Base-by-base conservation (phyloP, 2,329 filamentous ascomycete genomes). In the Alternaria triticimaculans region DNA sequence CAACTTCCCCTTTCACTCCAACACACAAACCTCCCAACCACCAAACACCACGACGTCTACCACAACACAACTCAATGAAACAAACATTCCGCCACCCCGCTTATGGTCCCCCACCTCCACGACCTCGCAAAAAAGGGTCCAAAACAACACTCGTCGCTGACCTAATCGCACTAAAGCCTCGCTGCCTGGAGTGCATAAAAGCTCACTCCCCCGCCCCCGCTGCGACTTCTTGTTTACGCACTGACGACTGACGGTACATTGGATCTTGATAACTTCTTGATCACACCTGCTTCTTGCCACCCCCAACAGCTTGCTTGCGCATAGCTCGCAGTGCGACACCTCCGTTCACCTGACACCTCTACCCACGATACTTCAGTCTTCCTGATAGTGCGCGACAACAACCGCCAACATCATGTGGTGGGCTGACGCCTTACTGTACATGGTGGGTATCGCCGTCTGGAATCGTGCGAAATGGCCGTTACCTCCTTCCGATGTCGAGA, bases 321-420 rank as follows among this genome's bases (percentile, higher is more conserved):
- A 6, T 51, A 6, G 1, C 33, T 51, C 12, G 49, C 49, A n/a
- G 26, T 8, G 49, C 49, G 49, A 51, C 18, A 37, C 30, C 21
- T 21, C 21, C 20, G 18, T 33, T 30, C 18, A 21, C 26, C 20
- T 15, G 49, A 20, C 28, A 51, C n/a, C 28, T 51, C 28, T 1
- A 37, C 51, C 21, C 11, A 15, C 55, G 25, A 15, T 33, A 25
- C 44, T 41, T 30, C 20, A 18, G 26, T 25, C 55, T 5, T 43
- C 21, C 20, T 37, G 45, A 50, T 50, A 49, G 44, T 50, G 43
- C 10, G 21, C 43, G 4, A 11, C 54, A 11, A 45, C 37, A 48
- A 26, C 51, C 37, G 10, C 37, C 37, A n/a, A 30, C 9, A 56
- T n/a, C n/a, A 63, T 60, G 57, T 60, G 28, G 55, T 9, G 18